A percentile compares a stretch with the other conserved stretches of the same genome.
These are phyloP conservation scores for Ogataea allantospora DNA, from an alignment of 805 yeast genomes.

Conservation along the genomic window DNA sequence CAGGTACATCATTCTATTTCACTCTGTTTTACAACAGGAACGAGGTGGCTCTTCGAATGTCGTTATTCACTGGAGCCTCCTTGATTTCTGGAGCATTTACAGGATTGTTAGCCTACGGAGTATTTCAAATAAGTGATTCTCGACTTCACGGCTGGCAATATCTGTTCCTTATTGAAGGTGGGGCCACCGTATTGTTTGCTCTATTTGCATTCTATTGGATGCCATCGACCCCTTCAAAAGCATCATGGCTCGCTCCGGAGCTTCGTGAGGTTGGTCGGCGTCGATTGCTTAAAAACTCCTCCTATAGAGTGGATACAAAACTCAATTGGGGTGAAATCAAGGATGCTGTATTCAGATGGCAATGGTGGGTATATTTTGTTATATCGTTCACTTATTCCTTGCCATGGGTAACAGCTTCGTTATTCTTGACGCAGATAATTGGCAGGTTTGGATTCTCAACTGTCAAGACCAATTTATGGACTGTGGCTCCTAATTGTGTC, in stretches of 20 bases:
- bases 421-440: conserved; percentile 22
- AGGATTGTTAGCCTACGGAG: conserved; percentile 22
- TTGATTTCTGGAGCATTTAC: conserved; percentile 20
- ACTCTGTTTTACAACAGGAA: conserved; percentile 17
- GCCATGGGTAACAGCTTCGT: conserved; percentile 15
- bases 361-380: conserved; percentile 15
- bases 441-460: conserved; percentile 13
- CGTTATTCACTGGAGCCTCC: conserved; percentile 18
- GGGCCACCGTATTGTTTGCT: conserved; percentile 35
- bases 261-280: conserved; percentile 11
- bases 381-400: conserved; percentile 17
- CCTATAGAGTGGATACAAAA: conserved; percentile 1
- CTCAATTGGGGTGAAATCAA: conserved; percentile 1
- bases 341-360: conserved; percentile 6
- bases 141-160: conserved; percentile 30
- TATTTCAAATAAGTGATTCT: conserved; percentile 12
- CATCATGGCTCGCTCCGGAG: conserved; percentile 14
- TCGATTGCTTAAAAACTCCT: not conserved
- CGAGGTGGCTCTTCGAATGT: conserved; percentile 17
- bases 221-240: conserved; percentile 14
- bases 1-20: conserved; percentile 17
- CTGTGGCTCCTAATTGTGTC: conserved; percentile 21
- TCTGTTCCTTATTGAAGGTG: conserved; percentile 33
- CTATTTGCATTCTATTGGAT: conserved; percentile 15
- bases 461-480: conserved; percentile 21